Evolutionary conservation across 2,329 filamentous ascomycete genomes (phyloP).

Genomic region (Sphaerulina vaccinii): DNA sequence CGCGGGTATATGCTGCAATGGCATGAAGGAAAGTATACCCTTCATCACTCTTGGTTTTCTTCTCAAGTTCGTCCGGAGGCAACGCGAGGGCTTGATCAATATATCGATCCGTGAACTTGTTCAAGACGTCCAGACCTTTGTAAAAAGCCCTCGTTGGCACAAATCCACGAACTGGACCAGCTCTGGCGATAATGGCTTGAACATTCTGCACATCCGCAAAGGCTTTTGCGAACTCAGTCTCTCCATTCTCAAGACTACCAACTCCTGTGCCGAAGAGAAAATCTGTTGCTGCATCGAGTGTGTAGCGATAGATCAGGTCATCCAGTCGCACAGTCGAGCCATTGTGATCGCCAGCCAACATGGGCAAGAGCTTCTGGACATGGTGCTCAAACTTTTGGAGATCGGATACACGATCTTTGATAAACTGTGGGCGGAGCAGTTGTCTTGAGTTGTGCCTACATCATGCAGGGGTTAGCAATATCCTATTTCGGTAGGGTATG

Average conservation of each 20-base stretch:
- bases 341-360: constrained; percentile 48
- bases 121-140: constrained; percentile 64
- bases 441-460: constrained; percentile 79
- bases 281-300: constrained; percentile 80
- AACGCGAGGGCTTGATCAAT: constrained; percentile 72
- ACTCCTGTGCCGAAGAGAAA: constrained; percentile 80
- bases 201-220: constrained; percentile 77
- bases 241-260: constrained; percentile 56
- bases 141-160: constrained; percentile 67
- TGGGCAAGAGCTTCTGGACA: constrained; percentile 67
- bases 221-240: constrained; percentile 71
- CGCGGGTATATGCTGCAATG: constrained; percentile 74
- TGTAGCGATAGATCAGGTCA: constrained; percentile 79
- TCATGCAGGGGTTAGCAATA: no score
- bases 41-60: constrained; percentile 68
- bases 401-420: constrained; percentile 79
- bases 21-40: constrained; percentile 85
- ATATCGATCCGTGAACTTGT: constrained; percentile 73
- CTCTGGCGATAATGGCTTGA: constrained; percentile 65
- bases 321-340: constrained; percentile 65
- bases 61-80: constrained; percentile 67
- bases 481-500: no score
- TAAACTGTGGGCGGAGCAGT: constrained; percentile 81
- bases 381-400: constrained; percentile 79
- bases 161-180: constrained; percentile 62